phyloP scores from a whole-genome alignment of 495 filamentous ascomycete genomes.

The Tuber microsphaerosporum region DNA sequence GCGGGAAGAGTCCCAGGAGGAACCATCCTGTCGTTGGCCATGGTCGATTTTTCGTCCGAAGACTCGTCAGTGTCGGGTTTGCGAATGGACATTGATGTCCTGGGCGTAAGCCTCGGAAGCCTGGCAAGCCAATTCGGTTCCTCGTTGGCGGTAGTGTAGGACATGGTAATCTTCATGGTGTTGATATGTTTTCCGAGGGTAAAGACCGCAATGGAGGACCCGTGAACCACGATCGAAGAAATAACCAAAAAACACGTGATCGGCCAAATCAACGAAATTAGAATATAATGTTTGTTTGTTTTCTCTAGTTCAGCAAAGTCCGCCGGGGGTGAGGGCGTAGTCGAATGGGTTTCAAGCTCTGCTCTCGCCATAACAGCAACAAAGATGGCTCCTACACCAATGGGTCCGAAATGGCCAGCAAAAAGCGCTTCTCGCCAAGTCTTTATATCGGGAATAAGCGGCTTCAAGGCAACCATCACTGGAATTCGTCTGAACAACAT shows the following conservation, averaged over 20 bases:
- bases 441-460: conserved; percentile 91
- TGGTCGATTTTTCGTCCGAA: conserved; percentile 49
- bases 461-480: conserved; percentile 87
- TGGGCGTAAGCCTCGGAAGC: conserved; percentile 79
- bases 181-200: conserved; percentile 98
- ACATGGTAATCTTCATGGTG: conserved; percentile 88
- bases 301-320: conserved; percentile 48
- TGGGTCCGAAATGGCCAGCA: conserved; percentile 96
- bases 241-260: conserved; percentile 93
- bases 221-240: conserved; percentile 88
- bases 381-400: conserved; percentile 95
- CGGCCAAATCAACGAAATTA: conserved; percentile 86
- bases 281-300: conserved; percentile 53
- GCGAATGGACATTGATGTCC: conserved; percentile 60
- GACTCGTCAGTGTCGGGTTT: conserved; percentile 52
- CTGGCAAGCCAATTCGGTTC: conserved; percentile 93
- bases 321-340: conserved; percentile 51
- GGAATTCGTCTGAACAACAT: conserved; percentile 95
- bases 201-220: conserved; percentile 96
- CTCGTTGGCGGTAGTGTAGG: conserved; percentile 79
- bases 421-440: conserved; percentile 98
- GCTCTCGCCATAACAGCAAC: conserved; percentile 85
- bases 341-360: conserved; percentile 68
- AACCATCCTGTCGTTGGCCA: conserved; percentile 41
- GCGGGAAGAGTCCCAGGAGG: conserved; percentile 76